Evolutionary conservation across 768 basidiomycete species (phyloP), one percentile per base, ranked within the genome.

Genomic region (Podaxis carcinomalis): DNA sequence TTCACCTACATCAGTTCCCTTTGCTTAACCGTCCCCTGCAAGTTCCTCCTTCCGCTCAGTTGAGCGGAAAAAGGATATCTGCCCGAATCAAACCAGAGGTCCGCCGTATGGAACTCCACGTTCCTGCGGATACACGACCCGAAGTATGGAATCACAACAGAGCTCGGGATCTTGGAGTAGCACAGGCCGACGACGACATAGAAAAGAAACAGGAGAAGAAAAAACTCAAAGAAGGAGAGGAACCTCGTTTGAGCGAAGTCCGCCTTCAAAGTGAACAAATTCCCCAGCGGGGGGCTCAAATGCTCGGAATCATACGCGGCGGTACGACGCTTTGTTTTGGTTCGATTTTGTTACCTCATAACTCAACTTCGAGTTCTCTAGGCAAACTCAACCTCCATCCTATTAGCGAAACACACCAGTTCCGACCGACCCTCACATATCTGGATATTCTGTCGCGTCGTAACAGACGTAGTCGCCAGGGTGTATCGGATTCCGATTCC

Each of bases 1-100:
- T 94, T 40, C 90, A 93, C 39, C 72, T 93, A 3, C 90, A 93
- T 66, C 92, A 94, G 65, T 93, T 86, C 66, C 92, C 93, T 4
- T 80, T 94, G 6, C 76, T 92, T 1, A 85, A 80, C 7, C 81
- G 90, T 27, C 86, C 90, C 9, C 77, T 94, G 2, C 88, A 89
- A 72, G 81, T 80, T 3, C 92, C 92, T 4, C 91, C 92, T 32
- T 88, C 90, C 2, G 89, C 92, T 5, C 70, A 75, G 40, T 68
- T 80, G 36, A 87, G 84, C 66, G 92, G 93, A 5, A 93, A 93
- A 72, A 82, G 83, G 23, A 90, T 94, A 58, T 80, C 79, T 36
- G 90, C 90, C 5, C 83, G 92, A 36, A 74, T 87, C 63, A 93
- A 92, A 72, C 81, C 86, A 3, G 74, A 78, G 40, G 77, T 81